Conservation (phyloP, 345 rosid genomes). For the Camelina sativa region DNA sequence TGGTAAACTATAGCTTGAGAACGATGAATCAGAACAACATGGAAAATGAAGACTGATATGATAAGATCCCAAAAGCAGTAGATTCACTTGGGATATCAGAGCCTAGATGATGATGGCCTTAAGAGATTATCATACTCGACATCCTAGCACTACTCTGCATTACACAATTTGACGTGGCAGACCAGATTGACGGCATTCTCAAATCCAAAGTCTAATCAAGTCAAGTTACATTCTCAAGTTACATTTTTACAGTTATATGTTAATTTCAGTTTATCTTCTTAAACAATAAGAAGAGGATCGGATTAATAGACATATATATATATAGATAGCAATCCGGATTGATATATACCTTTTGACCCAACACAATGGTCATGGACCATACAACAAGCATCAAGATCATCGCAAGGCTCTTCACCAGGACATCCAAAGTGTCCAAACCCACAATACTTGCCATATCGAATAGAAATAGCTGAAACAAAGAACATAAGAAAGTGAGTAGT, state of each 20-base stretch:
- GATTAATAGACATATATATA: no score
- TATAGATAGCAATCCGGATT: background rate
- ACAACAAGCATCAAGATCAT: conserved; percentile 94
- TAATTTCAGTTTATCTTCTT: background rate
- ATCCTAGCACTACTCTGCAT: background rate
- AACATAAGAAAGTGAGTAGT: background rate
- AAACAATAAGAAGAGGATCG: no score
- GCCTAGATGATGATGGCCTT: background rate
- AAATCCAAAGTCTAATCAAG: conserved; percentile 2
- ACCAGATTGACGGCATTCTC: background rate
- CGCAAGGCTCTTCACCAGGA: conserved; percentile 96
- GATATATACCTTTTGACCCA: conserved; percentile 61
- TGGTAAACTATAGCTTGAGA: background rate
- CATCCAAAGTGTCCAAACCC: conserved; percentile 92
- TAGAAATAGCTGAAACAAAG: conserved; percentile 44
- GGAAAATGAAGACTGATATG: background rate
- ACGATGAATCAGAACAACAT: background rate
- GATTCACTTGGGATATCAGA: background rate
- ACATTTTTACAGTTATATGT: no score
- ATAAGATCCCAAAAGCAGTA: background rate
- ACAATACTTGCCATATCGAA: conserved; percentile 90
- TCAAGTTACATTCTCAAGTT: background rate
- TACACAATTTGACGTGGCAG: background rate
- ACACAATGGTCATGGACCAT: conserved; percentile 87
- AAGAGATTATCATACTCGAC: background rate